Percentiles rank a stretch among this genome's conserved stretches.
Evolutionary conservation across 345 rosid species (phyloP).

Genomic region (Salix udensis): DNA sequence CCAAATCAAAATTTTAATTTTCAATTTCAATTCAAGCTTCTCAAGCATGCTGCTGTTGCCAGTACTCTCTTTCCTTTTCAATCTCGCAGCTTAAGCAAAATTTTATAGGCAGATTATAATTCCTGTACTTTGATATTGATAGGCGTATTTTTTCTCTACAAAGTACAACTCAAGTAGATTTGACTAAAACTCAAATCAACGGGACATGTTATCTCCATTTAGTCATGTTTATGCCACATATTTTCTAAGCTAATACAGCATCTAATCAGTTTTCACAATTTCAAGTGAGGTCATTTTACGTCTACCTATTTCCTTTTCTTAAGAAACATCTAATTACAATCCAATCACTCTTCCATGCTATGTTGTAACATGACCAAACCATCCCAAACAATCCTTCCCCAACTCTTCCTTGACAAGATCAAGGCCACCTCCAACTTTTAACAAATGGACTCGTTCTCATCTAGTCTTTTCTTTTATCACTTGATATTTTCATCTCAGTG

Average conservation of each 20-base stretch:
- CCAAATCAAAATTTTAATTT: background rate
- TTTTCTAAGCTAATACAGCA: background rate
- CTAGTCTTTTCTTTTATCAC: background rate
- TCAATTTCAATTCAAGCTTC: background rate
- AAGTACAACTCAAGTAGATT: background rate
- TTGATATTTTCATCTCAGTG: background rate
- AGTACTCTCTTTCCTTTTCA: background rate
- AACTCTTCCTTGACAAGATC: background rate
- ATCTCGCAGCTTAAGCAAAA: background rate
- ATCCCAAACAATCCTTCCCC: background rate
- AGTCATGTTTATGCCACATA: background rate
- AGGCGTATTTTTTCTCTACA: background rate
- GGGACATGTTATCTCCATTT: background rate
- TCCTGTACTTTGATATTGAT: background rate
- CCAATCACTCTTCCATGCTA: background rate
- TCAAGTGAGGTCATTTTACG: background rate
- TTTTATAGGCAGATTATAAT: background rate
- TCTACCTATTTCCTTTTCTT: background rate
- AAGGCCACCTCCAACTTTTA: background rate
- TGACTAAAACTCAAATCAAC: background rate
- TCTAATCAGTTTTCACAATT: background rate
- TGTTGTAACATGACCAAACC: background rate
- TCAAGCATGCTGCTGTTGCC: background rate
- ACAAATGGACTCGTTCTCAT: background rate
- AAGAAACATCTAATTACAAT: background rate